A percentile compares a stretch with the other conserved stretches of the same genome.
Evolutionary conservation across 352 stramenopile species (phyloP).

Genomic region (Phytophthora palmivora): DNA sequence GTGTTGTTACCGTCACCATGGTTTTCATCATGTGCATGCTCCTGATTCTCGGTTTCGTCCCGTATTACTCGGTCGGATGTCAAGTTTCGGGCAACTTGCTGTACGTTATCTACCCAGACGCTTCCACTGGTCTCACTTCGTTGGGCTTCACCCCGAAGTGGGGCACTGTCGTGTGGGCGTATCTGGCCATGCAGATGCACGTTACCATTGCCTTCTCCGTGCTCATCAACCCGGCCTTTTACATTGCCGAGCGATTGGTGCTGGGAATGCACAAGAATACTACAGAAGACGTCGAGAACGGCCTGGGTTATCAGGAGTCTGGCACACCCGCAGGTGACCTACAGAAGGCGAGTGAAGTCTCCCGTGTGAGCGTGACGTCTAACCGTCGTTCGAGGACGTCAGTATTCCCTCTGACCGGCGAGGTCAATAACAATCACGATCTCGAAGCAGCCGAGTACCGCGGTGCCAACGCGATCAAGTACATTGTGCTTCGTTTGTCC

Average conservation of each 20-base stretch:
- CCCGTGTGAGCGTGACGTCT: conserved; percentile 43
- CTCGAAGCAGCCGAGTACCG: conserved; percentile 52
- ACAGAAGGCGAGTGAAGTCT: conserved; percentile 29
- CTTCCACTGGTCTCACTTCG: conserved; percentile 36
- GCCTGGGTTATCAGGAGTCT: conserved; percentile 29
- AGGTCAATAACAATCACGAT: conserved; percentile 43
- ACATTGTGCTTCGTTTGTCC: conserved; percentile 48
- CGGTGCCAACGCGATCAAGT: conserved; percentile 50
- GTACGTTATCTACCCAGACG: conserved; percentile 58
- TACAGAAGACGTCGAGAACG: conserved; percentile 45
- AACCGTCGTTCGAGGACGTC: conserved; percentile 39
- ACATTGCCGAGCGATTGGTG: conserved; percentile 56
- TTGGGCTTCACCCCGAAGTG: conserved; percentile 53
- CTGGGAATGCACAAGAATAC: conserved; percentile 60
- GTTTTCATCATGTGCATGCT: conserved; percentile 63
- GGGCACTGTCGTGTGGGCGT: conserved; percentile 51
- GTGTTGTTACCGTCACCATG: conserved; percentile 54
- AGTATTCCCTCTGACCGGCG: conserved; percentile 45
- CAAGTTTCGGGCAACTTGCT: conserved; percentile 73
- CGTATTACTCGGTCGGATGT: conserved; percentile 64
- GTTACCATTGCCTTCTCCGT: conserved; percentile 51
- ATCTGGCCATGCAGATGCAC: conserved; percentile 50
- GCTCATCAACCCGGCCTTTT: conserved; percentile 59
- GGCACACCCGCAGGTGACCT: conserved; percentile 27
- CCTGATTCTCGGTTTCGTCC: conserved; percentile 48